Percentiles rank a stretch among this genome's conserved stretches.
Conservation (phyloP, 2,329 filamentous ascomycete species). For the Coniochaeta sp. region DNA sequence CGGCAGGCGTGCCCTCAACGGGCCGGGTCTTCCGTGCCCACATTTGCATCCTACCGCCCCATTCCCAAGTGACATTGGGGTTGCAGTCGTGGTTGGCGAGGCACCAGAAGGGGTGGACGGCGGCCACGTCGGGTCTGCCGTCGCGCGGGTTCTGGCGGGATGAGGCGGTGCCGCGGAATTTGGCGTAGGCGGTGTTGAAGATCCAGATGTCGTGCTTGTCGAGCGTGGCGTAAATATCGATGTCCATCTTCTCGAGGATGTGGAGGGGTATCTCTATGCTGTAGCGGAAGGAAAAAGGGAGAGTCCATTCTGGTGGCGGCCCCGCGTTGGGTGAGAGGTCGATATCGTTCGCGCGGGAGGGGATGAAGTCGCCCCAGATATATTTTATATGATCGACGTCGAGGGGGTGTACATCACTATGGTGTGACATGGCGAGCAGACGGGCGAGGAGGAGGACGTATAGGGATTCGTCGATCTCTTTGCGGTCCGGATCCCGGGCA, state of each 20-base stretch:
- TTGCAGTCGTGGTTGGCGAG: slow-evolving; percentile 94
- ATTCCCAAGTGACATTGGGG: slow-evolving; percentile 92
- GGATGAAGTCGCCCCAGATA: slow-evolving; percentile 63
- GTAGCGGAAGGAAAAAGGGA: slow-evolving; percentile 72
- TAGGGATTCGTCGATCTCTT: slow-evolving; percentile 53
- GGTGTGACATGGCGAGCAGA: slow-evolving; percentile 54
- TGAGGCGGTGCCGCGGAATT: slow-evolving; percentile 88
- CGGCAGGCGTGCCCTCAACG: slow-evolving; percentile 41
- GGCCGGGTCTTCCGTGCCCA: slow-evolving; percentile 54
- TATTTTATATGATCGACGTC: slow-evolving; percentile 59
- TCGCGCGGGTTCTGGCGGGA: slow-evolving; percentile 71
- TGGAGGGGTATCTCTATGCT: slow-evolving; percentile 71
- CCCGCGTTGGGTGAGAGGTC: slow-evolving; percentile 45
- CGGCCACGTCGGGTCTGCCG: slow-evolving; percentile 81
- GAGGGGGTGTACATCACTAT: slow-evolving; percentile 55
- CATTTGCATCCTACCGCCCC: slow-evolving; percentile 72
- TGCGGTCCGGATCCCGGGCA: slow-evolving; percentile 55
- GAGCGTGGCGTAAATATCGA: slow-evolving; percentile 62
- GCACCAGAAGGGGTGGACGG: slow-evolving; percentile 94
- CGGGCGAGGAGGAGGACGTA: slow-evolving; percentile 58
- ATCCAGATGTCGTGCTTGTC: slow-evolving; percentile 68
- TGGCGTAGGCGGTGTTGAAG: slow-evolving; percentile 85
- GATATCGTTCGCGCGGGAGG: slow-evolving; percentile 44
- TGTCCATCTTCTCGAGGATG: slow-evolving; percentile 76
- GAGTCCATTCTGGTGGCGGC: slow-evolving; percentile 55